Evolutionary conservation across 2,329 filamentous ascomycete species (phyloP), one percentile per base, ranked within the genome.

Genomic region (Penicillium nordicum): DNA sequence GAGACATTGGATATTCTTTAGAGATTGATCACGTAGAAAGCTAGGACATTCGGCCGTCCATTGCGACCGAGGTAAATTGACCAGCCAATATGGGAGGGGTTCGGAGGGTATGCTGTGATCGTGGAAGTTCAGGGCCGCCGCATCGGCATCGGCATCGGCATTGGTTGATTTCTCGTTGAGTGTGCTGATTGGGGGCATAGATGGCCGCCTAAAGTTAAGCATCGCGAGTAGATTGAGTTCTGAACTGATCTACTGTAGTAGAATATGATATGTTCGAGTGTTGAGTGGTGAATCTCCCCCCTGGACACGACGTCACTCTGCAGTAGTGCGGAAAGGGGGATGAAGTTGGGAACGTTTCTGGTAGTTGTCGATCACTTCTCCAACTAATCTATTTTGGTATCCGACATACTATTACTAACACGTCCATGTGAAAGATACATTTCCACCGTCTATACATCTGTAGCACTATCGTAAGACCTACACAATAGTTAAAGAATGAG

Each of bases 11-110:
- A 80, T 78, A 71, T 95, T 89, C 74, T 94, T 95, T 43, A 79
- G 76, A 48, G 79, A 81, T 53, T 88, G 76, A 62, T 83, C 79
- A 49, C 69, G 73, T 37, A 97, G 82, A 69, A 84, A 94, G 6
- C 82, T 80, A 0, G 92, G 92, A 68, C 92, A 96, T 51, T 85
- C 79, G 2, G 74, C 65, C 0, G 86, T 84, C 70, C 87, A 84
- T 60, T 87, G 75, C 27, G 79, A 71, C 36, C 77, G 74, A 0
- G 89, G 85, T 16, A 95, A 77, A 72, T 96, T 96, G 73, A 88
- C 81, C 60, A 93, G 88, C 92, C 92, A 96, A 78, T 88, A 96
- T 0, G 88, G 87, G 25, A 81, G 61, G 5, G 59, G 57, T 38
- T 64, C 61, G 23, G 57, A 32, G 11, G 53, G 49, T 34, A 62